A percentile compares a stretch with the other conserved stretches of the same genome.
Conservation (phyloP, 2,329 filamentous ascomycete species). For the Ampelomyces quisqualis region DNA sequence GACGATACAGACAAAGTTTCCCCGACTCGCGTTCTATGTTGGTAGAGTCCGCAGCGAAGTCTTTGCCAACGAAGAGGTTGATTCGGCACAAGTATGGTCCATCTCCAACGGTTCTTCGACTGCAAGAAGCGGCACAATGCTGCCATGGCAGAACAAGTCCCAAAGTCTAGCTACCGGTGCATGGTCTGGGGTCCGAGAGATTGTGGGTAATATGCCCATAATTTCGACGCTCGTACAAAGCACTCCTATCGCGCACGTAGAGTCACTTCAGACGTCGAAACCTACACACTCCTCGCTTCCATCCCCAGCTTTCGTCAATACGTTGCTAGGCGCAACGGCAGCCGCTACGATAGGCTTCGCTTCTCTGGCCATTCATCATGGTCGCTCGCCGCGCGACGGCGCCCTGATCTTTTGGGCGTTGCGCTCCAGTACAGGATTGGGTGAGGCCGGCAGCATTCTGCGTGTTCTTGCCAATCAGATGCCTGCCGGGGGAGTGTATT, state of each 20-base stretch:
- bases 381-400: slow-evolving; percentile 35
- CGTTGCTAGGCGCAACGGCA: slow-evolving; percentile 23
- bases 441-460: slow-evolving; percentile 38
- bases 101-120: slow-evolving; percentile 17
- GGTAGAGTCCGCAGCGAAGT: slow-evolving; percentile 36
- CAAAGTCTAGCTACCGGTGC: slow-evolving; percentile 13
- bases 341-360: slow-evolving; percentile 27
- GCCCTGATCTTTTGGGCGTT: slow-evolving; percentile 40
- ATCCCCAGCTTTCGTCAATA: slow-evolving; percentile 30
- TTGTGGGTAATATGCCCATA: slow-evolving; percentile 25
- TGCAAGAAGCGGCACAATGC: slow-evolving; percentile 1
- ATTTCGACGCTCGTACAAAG: slow-evolving; percentile 21
- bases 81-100: slow-evolving; percentile 32
- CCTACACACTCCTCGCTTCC: slow-evolving; percentile 27
- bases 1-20: slow-evolving; percentile 54
- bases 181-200: slow-evolving; percentile 19
- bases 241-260: slow-evolving; percentile 10
- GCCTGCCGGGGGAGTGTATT: slow-evolving; percentile 16
- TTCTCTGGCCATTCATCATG: slow-evolving; percentile 35
- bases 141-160: slow-evolving; percentile 31
- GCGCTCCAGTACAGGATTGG: slow-evolving; percentile 26
- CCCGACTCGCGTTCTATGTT: slow-evolving; percentile 43
- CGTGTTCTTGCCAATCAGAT: slow-evolving; percentile 31
- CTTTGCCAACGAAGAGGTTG: slow-evolving; percentile 24
- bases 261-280: slow-evolving; percentile 8